Evolutionary conservation across 192 early-diverging fungal genomes (phyloP), one percentile per base, ranked within the genome.

Genomic region (Helicostylum pulchrum): DNA sequence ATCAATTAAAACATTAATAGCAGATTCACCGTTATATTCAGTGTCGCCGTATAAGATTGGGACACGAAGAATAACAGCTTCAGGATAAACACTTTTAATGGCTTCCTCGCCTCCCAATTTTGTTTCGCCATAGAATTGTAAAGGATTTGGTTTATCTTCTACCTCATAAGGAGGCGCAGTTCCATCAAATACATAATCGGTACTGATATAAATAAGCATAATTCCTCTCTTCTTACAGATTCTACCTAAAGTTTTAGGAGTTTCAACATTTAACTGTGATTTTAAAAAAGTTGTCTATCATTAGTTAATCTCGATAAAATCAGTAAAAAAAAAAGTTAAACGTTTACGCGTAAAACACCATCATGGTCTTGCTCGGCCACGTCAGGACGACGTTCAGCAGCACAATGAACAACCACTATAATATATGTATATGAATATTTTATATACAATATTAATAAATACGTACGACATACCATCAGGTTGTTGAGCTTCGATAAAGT

Each of bases 131-230:
- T 96, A 96, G 63, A 87, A 86, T 54, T 94, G 88, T 7, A 96
- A 66, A 55, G 94, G 94, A 65, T 90, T 89, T 6, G 90, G 79
- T 64, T 57, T 62, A 53, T 81, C 87, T 21, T 80, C 74, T 0
- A 87, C 84, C 23, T 89, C 68, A 66, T 96, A 96, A 31, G 92
- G 86, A 23, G 94, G 92, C 3, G 71, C 76, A 6, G 77, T 88
- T 42, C 94, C 94, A 57, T 96, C 92, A 80, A 96, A 96, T 19
- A 96, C 94, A 68, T 96, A 96, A 70, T 96, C 92, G 1, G 94
- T 90, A 7, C 90, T 92, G 23, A 96, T 85, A 67, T 96, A 93
- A 23, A 92, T 79, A 52, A 94, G 69, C 56, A 82, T 80, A 39
- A 89, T 78, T 7, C 75, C 77, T 4, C 75, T 56, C 7, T 65